phyloP scores from a whole-genome alignment of 805 yeast species.

The Cyberlindnera subsufficiens region DNA sequence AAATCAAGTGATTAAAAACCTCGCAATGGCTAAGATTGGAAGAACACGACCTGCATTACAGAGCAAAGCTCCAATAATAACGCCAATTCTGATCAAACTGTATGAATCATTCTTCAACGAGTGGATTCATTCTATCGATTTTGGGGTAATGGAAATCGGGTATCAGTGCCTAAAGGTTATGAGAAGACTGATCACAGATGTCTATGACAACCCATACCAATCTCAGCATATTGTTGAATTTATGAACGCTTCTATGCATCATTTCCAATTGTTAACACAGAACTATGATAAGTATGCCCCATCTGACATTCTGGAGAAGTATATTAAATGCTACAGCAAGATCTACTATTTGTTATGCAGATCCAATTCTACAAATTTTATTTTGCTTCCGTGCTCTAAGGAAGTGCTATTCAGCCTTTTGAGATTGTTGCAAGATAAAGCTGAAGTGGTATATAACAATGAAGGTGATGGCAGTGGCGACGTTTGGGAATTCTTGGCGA shows the following conservation, averaged over 20 bases:
- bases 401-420: constrained; percentile 59
- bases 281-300: constrained; percentile 44
- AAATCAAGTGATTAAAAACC: constrained; percentile 71
- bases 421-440: constrained; percentile 55
- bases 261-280: constrained; percentile 50
- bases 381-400: constrained; percentile 58
- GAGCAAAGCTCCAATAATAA: constrained; percentile 56
- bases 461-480: constrained; percentile 36
- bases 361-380: constrained; percentile 62
- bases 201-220: constrained; percentile 65
- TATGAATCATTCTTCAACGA: constrained; percentile 54
- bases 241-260: constrained; percentile 47
- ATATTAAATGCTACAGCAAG: constrained; percentile 70
- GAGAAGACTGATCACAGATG: constrained; percentile 70
- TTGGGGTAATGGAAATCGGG: constrained; percentile 64
- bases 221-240: constrained; percentile 55
- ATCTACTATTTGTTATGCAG: constrained; percentile 55
- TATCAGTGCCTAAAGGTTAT: constrained; percentile 71
- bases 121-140: constrained; percentile 48
- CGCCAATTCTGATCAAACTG: constrained; percentile 52
- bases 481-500: constrained; percentile 71
- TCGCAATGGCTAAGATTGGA: constrained; percentile 78
- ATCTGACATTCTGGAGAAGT: constrained; percentile 51
- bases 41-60: constrained; percentile 75
- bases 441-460: constrained; percentile 55